Conservation (phyloP, 1,284 basidiomycete species). For the Ustilago tritici region DNA sequence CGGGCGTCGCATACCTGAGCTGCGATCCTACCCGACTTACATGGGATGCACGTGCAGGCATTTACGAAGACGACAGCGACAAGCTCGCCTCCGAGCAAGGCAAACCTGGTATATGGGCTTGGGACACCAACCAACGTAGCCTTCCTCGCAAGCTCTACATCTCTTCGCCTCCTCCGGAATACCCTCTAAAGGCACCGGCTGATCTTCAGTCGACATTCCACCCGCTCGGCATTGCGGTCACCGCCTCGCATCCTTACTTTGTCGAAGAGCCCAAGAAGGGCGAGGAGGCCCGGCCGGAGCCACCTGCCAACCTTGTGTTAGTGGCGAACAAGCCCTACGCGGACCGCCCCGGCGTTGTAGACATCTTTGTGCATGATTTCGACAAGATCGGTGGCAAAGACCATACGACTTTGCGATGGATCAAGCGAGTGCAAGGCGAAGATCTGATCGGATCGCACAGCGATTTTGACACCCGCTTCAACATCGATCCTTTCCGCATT, state of each 20-base stretch:
- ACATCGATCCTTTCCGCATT: conserved; percentile 48
- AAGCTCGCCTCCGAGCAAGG: conserved; percentile 26
- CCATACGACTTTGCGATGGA: conserved; percentile 44
- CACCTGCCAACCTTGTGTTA: conserved; percentile 45
- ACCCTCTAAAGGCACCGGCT: conserved; percentile 26
- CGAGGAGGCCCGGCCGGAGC: conserved; percentile 23
- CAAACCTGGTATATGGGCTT: conserved; percentile 51
- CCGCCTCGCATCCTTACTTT: conserved; percentile 43
- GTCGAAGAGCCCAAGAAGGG: conserved; percentile 29
- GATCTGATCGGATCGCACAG: conserved; percentile 12
- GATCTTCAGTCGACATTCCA: conserved; percentile 47
- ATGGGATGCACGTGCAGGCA: conserved; percentile 49
- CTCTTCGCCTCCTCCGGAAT: conserved; percentile 43
- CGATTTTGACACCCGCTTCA: conserved; percentile 21
- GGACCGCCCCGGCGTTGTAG: conserved; percentile 45
- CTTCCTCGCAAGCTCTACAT: conserved; percentile 44
- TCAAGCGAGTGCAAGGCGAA: conserved; percentile 43
- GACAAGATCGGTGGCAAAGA: conserved; percentile 41
- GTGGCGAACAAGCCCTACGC: conserved; percentile 56
- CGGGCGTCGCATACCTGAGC: conserved; percentile 53
- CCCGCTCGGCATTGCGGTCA: conserved; percentile 51
- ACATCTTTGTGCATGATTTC: conserved; percentile 56
- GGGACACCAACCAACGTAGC: conserved; percentile 39
- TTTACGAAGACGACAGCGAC: conserved; percentile 37
- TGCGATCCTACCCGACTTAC: conserved; percentile 55